Evolutionary conservation across 2,329 filamentous ascomycete species (phyloP).

Genomic region (Beauveria caledonica): DNA sequence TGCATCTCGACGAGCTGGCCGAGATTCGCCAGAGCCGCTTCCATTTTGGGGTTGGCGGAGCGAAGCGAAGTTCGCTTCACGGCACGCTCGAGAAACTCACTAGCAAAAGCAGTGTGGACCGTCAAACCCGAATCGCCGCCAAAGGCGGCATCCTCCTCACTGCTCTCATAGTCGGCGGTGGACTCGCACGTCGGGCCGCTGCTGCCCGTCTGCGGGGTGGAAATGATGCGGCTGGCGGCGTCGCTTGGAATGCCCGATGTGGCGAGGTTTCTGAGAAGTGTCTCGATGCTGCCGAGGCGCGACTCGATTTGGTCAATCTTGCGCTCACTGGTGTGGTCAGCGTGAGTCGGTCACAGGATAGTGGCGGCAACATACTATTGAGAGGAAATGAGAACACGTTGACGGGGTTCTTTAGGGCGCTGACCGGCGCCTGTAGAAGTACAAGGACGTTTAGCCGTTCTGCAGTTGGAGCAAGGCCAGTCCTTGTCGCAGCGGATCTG

Average conservation of each 20-base stretch:
- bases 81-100: conserved; percentile 45
- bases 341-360: background rate
- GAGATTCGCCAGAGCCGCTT: conserved; percentile 42
- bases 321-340: conserved; percentile 32
- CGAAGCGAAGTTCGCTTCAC: conserved; percentile 39
- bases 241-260: conserved; percentile 16
- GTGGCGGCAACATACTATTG: conserved; percentile 42
- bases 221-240: conserved; percentile 15
- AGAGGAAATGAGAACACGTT: conserved; percentile 50
- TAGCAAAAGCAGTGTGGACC: conserved; percentile 45
- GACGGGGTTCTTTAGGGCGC: conserved; percentile 45
- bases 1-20: conserved; percentile 46
- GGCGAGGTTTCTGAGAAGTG: conserved; percentile 31
- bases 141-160: conserved; percentile 31
- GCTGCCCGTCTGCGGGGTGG: conserved; percentile 20
- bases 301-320: conserved; percentile 44
- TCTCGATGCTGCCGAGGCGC: conserved; percentile 37
- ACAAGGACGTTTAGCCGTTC: conserved; percentile 43
- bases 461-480: conserved; percentile 50
- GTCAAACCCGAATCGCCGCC: conserved; percentile 41
- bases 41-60: conserved; percentile 41
- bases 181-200: conserved; percentile 22
- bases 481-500: conserved; percentile 53
- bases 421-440: conserved; percentile 47
- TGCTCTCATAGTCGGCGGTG: conserved; percentile 28